These are phyloP conservation scores for Coriolopsis trogii DNA, from an alignment of 1,284 basidiomycete species.

Conservation along the genomic window DNA sequence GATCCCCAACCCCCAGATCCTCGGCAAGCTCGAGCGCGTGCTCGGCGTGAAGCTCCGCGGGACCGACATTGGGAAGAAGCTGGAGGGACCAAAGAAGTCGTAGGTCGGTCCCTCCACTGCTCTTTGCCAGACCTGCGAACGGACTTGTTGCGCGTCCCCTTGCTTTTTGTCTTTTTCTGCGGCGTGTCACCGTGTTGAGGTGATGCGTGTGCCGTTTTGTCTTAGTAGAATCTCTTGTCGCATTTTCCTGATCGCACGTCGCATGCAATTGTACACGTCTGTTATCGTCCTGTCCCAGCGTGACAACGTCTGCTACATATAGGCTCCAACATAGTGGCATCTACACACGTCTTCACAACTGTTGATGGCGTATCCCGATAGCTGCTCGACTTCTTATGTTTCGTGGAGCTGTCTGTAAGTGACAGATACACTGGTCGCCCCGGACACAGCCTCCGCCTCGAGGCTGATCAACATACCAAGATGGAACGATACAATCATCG, in stretches of 20 bases:
- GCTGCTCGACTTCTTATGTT: too few species aligned
- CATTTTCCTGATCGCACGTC: conserved; percentile 17
- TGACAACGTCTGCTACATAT: too few species aligned
- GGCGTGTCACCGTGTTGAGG: conserved; percentile 6
- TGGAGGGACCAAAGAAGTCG: conserved; percentile 76
- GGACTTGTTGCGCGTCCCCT: neutral
- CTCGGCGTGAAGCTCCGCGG: conserved; percentile 94
- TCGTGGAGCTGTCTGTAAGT: too few species aligned
- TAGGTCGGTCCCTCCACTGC: conserved; percentile 41
- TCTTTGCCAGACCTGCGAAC: conserved; percentile 17
- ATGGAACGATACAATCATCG: conserved; percentile 8
- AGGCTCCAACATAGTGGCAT: too few species aligned
- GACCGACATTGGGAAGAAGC: conserved; percentile 79
- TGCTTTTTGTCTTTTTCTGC: neutral
- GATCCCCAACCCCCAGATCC: conserved; percentile 87
- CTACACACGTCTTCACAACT: too few species aligned
- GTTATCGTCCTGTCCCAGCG: too few species aligned
- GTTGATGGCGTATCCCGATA: too few species aligned
- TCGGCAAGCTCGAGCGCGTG: conserved; percentile 89
- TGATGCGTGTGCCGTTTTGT: conserved; percentile 12
- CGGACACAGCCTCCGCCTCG: neutral
- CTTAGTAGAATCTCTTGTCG: conserved; percentile 24
- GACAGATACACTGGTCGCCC: too few species aligned
- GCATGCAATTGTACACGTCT: conserved; percentile 20
- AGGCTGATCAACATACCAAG: neutral